A percentile compares a stretch with the other conserved stretches of the same genome.
phyloP scores from a whole-genome alignment of 73 alveolate genomes.

The Tetrahymena thermophila region DNA sequence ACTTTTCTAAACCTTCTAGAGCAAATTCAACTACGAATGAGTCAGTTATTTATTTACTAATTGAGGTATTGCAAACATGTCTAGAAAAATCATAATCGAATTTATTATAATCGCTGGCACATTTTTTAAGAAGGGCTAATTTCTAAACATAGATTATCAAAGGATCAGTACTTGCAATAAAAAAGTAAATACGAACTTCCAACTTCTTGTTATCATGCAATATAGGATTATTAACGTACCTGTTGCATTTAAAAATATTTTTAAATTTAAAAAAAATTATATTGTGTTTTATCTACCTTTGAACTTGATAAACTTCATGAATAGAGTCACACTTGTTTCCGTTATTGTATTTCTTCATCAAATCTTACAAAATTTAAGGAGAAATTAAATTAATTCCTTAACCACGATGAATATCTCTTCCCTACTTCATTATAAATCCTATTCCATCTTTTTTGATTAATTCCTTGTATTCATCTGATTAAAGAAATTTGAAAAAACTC shows the following conservation, averaged over 20 bases:
- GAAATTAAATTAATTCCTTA: constrained; percentile 19
- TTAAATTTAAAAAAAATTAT: neutral
- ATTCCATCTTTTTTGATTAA: constrained; percentile 4
- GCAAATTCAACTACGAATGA: constrained; percentile 20
- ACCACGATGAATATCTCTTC: constrained; percentile 43
- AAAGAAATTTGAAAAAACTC: constrained; percentile 5
- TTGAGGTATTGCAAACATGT: constrained; percentile 40
- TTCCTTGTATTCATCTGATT: constrained; percentile 10
- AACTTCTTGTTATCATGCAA: constrained; percentile 11
- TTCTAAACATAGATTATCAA: constrained; percentile 29
- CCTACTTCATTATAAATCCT: constrained; percentile 21
- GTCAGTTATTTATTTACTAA: constrained; percentile 4
- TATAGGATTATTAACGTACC: constrained; percentile 7
- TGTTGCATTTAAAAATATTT: neutral
- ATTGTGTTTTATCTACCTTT: constrained; percentile 19
- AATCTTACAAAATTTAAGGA: neutral
- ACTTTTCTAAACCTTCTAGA: constrained; percentile 17
- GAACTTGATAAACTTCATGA: neutral
- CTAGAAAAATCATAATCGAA: constrained; percentile 1
- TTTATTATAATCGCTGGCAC: constrained; percentile 8
- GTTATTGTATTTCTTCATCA: neutral
- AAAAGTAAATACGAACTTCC: constrained; percentile 26
- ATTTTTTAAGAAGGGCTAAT: constrained; percentile 20
- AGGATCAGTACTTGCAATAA: constrained; percentile 30
- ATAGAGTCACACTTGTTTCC: constrained; percentile 18